Conservation (phyloP, 208 protist species). For the Leishmania tarentolae region DNA sequence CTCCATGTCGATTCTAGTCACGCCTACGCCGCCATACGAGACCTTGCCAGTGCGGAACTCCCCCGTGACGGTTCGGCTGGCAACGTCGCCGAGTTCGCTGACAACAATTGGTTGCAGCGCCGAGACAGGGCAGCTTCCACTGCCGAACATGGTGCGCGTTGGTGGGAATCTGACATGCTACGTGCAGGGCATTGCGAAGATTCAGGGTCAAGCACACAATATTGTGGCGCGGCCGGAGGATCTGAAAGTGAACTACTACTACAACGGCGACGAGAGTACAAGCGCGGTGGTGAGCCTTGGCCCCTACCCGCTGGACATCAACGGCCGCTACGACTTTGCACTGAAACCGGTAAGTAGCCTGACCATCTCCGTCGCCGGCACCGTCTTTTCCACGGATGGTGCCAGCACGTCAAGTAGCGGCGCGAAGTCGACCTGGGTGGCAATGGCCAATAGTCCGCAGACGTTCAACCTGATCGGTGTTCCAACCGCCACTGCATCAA, state of each 20-base stretch:
- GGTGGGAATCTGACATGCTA: conserved; percentile 44
- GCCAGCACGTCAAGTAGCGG: not conserved
- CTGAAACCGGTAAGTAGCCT: conserved; percentile 29
- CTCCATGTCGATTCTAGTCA: conserved; percentile 57
- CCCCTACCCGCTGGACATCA: conserved; percentile 48
- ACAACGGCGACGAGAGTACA: conserved; percentile 34
- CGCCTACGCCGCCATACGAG: conserved; percentile 36
- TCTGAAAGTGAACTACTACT: conserved; percentile 41
- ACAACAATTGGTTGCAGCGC: conserved; percentile 51
- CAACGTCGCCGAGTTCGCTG: conserved; percentile 39
- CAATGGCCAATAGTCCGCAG: conserved; percentile 72
- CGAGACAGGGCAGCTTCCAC: conserved; percentile 22
- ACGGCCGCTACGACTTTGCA: conserved; percentile 64
- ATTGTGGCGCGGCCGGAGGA: conserved; percentile 52
- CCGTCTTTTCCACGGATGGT: conserved; percentile 21
- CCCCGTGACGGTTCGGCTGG: conserved; percentile 63
- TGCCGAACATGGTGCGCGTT: conserved; percentile 53
- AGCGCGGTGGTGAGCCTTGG: conserved; percentile 41
- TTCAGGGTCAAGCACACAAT: conserved; percentile 44
- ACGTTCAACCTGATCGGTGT: conserved; percentile 65
- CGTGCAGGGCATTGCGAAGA: conserved; percentile 53
- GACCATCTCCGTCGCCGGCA: conserved; percentile 41
- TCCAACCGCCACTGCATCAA: conserved; percentile 45
- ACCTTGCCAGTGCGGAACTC: conserved; percentile 66
- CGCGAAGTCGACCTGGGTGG: conserved; percentile 24